phyloP scores from a whole-genome alignment of 2,329 filamentous ascomycete species.

The Talaromyces sp. region DNA sequence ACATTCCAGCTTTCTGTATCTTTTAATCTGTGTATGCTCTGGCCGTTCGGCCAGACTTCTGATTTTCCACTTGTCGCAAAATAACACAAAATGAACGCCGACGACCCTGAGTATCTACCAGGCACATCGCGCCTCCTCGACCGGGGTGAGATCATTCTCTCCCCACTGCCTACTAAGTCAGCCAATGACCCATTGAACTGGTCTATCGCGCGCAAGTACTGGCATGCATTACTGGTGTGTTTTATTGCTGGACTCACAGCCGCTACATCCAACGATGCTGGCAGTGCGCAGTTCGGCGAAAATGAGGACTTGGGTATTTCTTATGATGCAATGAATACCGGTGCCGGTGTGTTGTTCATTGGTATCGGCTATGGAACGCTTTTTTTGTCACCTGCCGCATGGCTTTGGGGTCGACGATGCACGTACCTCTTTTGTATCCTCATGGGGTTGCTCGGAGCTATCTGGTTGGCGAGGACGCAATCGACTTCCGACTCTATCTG shows the following conservation, averaged over 20 bases:
- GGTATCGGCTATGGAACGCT: constrained; percentile 57
- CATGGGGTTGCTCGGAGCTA: constrained; percentile 49
- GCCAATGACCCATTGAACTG: constrained; percentile 55
- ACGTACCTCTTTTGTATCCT: constrained; percentile 54
- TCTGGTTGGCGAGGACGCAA: constrained; percentile 52
- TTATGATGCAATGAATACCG: constrained; percentile 54
- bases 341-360: constrained; percentile 56
- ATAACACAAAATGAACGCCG: constrained; percentile 1
- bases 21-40: constrained; percentile 9
- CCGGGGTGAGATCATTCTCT: constrained; percentile 49
- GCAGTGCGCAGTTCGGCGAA: constrained; percentile 51
- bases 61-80: background rate
- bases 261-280: constrained; percentile 56
- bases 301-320: constrained; percentile 51
- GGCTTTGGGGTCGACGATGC: constrained; percentile 54
- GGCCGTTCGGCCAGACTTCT: constrained; percentile 16
- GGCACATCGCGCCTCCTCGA: constrained; percentile 28
- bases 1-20: background rate
- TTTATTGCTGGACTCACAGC: constrained; percentile 56
- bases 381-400: constrained; percentile 52
- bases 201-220: constrained; percentile 48
- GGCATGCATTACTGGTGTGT: constrained; percentile 52
- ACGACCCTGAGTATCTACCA: constrained; percentile 22
- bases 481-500: constrained; percentile 50
- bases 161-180: constrained; percentile 53